Base-by-base conservation (phyloP, 495 filamentous ascomycete species). In the Lasiosphaeria hispida region DNA sequence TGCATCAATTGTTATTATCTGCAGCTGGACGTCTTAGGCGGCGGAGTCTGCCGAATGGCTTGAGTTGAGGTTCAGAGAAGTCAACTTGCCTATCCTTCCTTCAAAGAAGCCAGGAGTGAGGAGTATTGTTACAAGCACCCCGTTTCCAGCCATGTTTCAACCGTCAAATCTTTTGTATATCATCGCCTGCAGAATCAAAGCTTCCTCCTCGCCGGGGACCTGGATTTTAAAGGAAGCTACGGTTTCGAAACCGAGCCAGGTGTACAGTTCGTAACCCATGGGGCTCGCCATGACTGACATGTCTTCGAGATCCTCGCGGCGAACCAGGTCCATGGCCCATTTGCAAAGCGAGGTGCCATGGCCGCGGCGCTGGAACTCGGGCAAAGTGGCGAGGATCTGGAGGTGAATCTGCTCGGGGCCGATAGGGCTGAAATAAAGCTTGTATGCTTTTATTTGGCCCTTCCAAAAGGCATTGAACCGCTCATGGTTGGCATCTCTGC, bases 261-360 rank as follows among this genome's bases (percentile, higher is more conserved):
- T 61, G 52, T 74, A 75, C 3, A 75, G 62, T 18, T 41, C 53
- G 37, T 61, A 59, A 35, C 73, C 73, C 73, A 75, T 74, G 14
- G 73, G 72, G 41, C 71, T 74, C 35, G 69, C 71, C 59, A 69
- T 63, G 39, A 72, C 71, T 0, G 71, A 68, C 37, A 71, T 60
- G 34, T 63, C 53, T 10, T 61, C 55, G 33, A 72, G 42, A 4
- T 38, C 30, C 37, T 62, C 58, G 23, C 40, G 48, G 8, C 56
- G 54, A 15, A 66, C 62, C 10, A 61, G 47, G 7, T 70, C 64
- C 60, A 72, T 68, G 14, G 58, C 69, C 71, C 69, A 74, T 13
- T 19, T 56, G 33, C 69, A 72, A 7, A 74, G 60, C 19, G 65
- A 64, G 3, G 68, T 59, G 14, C 47, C 71, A 34, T 70, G 66